These are phyloP conservation scores for Podila verticillata DNA, from an alignment of 192 early-diverging fungal genomes.

Conservation along the genomic window DNA sequence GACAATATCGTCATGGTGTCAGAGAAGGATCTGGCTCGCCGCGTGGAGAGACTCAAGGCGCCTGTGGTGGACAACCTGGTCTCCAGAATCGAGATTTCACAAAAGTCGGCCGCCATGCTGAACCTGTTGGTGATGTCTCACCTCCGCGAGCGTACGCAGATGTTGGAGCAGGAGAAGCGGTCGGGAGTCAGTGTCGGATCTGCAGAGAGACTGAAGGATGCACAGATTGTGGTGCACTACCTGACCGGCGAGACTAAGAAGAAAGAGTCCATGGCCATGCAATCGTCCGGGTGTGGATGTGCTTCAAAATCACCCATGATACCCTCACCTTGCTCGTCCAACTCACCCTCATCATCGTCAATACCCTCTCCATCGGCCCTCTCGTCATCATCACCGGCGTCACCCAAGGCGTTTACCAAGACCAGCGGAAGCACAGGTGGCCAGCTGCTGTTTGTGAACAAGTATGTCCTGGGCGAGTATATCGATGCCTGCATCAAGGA, in stretches of 20 bases:
- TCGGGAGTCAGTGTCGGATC: conserved; percentile 28
- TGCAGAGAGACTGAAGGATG: conserved; percentile 22
- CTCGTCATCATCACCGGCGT: background rate
- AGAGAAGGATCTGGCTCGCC: conserved; percentile 13
- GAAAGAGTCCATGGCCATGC: background rate
- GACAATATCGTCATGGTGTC: conserved; percentile 13
- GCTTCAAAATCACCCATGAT: background rate
- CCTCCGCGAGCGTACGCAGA: conserved; percentile 18
- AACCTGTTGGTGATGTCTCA: conserved; percentile 31
- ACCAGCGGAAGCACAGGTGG: background rate
- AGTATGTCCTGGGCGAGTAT: conserved; percentile 48
- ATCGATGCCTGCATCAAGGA: conserved; percentile 42
- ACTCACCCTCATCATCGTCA: background rate
- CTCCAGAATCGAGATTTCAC: conserved; percentile 23
- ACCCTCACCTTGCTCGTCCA: conserved; percentile 2
- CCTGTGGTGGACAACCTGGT: conserved; percentile 24
- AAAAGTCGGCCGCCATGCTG: conserved; percentile 27
- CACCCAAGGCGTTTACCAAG: background rate
- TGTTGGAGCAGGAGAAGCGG: conserved; percentile 29
- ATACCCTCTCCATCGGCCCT: conserved; percentile 2
- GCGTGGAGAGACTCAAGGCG: background rate
- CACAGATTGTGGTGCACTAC: conserved; percentile 31
- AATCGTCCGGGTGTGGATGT: background rate
- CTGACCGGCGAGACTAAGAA: conserved; percentile 19
- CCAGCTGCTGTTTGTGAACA: conserved; percentile 28